These are phyloP conservation scores for Pseudoturritis turrita DNA, from an alignment of 345 rosid genomes.

Conservation along the genomic window DNA sequence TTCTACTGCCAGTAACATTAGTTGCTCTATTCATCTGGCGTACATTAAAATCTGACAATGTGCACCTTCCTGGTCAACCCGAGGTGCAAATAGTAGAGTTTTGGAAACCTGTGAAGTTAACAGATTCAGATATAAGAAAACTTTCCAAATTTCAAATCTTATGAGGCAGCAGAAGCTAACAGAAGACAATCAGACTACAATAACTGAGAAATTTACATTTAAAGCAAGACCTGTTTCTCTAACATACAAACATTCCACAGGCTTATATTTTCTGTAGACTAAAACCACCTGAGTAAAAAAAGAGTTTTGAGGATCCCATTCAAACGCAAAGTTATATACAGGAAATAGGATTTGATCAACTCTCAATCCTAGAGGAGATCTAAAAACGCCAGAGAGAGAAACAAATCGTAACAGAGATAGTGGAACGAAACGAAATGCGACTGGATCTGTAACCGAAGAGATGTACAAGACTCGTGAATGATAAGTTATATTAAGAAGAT, in stretches of 20 bases:
- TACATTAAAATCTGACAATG: conserved; percentile 31
- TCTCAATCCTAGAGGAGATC: background rate
- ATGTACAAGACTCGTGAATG: background rate
- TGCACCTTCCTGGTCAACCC: conserved; percentile 15
- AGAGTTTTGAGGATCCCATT: background rate
- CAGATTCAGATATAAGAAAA: conserved; percentile 23
- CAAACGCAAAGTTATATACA: background rate
- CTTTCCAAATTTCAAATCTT: background rate
- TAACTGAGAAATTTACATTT: background rate
- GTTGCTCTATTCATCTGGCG: conserved; percentile 61
- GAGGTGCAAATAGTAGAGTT: conserved; percentile 20
- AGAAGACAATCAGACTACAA: background rate
- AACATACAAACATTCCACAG: no score
- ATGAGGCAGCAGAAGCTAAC: no score
- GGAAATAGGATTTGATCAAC: background rate
- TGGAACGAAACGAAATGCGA: conserved; percentile 3
- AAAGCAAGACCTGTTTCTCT: background rate
- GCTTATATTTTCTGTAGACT: no score
- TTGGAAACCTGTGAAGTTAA: conserved; percentile 22
- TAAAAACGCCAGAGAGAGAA: background rate
- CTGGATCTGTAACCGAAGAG: conserved; percentile 2
- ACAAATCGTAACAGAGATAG: background rate
- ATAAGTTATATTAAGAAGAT: background rate
- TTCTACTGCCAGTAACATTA: conserved; percentile 95
- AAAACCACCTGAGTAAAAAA: no score